Evolutionary conservation across 257 asterid species (phyloP).

Genomic region (Cruciata laevipes): DNA sequence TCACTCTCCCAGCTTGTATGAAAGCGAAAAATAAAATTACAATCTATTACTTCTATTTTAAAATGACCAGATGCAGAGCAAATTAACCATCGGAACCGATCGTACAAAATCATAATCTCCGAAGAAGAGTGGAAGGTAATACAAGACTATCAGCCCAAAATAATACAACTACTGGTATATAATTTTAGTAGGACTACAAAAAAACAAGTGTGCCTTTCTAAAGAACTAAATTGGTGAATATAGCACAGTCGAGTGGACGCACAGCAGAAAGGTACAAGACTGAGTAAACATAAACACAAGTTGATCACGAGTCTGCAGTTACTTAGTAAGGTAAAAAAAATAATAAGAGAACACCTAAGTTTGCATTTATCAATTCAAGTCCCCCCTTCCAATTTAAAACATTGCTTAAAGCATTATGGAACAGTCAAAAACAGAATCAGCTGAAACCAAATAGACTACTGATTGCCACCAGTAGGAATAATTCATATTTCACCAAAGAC

Average conservation of each 20-base stretch:
- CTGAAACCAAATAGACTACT: too few species aligned
- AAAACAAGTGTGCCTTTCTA: background rate
- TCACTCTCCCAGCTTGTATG: too few species aligned
- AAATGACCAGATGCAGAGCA: too few species aligned
- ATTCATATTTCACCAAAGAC: too few species aligned
- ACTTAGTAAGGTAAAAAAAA: background rate
- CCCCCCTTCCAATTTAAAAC: background rate
- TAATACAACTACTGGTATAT: background rate
- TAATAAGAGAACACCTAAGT: background rate
- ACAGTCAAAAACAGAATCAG: background rate
- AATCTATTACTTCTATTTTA: too few species aligned
- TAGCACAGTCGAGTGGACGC: background rate
- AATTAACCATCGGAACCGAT: too few species aligned
- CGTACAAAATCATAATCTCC: too few species aligned
- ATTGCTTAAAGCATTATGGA: background rate
- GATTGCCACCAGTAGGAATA: too few species aligned
- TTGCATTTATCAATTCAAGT: too few species aligned
- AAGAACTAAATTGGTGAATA: background rate
- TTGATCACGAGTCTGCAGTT: background rate
- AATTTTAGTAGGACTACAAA: background rate
- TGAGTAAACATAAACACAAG: background rate
- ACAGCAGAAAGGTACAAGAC: background rate
- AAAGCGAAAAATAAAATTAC: too few species aligned
- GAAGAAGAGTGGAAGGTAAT: background rate
- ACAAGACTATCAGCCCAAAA: background rate